phyloP scores from a whole-genome alignment of 2,329 filamentous ascomycete species.

The Monilinia fructigena region DNA sequence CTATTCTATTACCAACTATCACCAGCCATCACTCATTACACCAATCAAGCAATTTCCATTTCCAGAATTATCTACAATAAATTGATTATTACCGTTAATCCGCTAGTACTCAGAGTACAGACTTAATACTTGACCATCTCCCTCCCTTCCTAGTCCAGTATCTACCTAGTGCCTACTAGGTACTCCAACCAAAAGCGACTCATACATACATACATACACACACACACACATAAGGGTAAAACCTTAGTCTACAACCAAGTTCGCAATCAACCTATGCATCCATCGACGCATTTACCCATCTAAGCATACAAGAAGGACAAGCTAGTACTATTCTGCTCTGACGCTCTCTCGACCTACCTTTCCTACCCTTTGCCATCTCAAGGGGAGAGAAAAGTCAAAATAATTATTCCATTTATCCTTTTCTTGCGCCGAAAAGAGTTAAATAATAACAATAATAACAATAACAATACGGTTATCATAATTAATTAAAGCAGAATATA shows the following conservation, averaged over 20 bases:
- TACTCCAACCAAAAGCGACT: background rate
- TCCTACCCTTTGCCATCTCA: background rate
- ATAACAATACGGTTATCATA: too few relatives aligned
- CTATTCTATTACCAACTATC: too few relatives aligned
- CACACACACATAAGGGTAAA: background rate
- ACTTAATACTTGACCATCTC: too few relatives aligned
- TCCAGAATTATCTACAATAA: too few relatives aligned
- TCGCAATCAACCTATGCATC: background rate
- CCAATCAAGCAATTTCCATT: background rate
- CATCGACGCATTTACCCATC: background rate
- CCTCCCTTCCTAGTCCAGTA: too few relatives aligned
- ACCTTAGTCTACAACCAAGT: background rate
- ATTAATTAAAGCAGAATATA: too few relatives aligned
- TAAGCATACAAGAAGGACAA: too few relatives aligned
- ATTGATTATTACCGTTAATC: background rate
- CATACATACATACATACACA: too few relatives aligned
- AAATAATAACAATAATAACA: too few relatives aligned
- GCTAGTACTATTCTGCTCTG: background rate
- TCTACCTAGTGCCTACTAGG: too few relatives aligned
- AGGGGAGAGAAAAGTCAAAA: background rate
- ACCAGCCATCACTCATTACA: background rate
- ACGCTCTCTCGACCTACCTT: background rate
- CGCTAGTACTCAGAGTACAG: too few relatives aligned
- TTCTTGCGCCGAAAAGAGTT: background rate
- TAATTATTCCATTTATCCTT: conserved; percentile 3